phyloP scores from a whole-genome alignment of 2,329 filamentous ascomycete species.

The Sporothrix protearum region DNA sequence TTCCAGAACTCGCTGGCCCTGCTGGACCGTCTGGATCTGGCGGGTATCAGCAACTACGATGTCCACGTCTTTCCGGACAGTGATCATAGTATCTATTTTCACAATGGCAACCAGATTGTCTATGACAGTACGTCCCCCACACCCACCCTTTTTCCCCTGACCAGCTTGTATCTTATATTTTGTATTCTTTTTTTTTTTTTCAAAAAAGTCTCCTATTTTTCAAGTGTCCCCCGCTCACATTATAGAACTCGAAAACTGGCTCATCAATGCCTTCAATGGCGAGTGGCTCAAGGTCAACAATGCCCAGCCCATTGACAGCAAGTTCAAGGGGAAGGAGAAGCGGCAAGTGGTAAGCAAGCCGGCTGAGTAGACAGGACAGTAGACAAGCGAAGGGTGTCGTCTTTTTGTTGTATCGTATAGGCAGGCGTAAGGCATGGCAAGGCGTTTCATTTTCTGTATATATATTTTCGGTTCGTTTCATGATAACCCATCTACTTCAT shows the following conservation, averaged over 20 bases:
- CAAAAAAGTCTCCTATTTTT: too few relatives aligned
- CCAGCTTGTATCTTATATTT: too few relatives aligned
- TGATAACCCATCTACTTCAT: too few relatives aligned
- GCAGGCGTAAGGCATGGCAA: constrained; percentile 4
- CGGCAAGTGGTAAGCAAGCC: neutral
- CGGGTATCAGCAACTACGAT: constrained; percentile 85
- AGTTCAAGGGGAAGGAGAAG: constrained; percentile 12
- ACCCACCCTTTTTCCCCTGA: too few relatives aligned
- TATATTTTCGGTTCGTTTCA: neutral
- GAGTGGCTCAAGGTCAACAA: constrained; percentile 70
- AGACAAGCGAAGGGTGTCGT: neutral
- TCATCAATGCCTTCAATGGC: constrained; percentile 96
- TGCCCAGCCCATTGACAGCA: constrained; percentile 44
- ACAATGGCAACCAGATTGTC: constrained; percentile 85
- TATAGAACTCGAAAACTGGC: constrained; percentile 82
- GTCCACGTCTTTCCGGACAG: constrained; percentile 95
- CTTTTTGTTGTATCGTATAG: neutral
- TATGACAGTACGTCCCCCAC: constrained; percentile 74
- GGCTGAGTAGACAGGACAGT: neutral
- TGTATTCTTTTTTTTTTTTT: too few relatives aligned
- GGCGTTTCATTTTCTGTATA: neutral
- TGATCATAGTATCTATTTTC: constrained; percentile 92
- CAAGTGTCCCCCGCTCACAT: too few relatives aligned
- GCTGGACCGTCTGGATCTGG: constrained; percentile 80
- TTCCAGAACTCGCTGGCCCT: constrained; percentile 89